Evolutionary conservation across 2,329 filamentous ascomycete species (phyloP), one percentile per base, ranked within the genome.

Genomic region (Phialophora tarda): DNA sequence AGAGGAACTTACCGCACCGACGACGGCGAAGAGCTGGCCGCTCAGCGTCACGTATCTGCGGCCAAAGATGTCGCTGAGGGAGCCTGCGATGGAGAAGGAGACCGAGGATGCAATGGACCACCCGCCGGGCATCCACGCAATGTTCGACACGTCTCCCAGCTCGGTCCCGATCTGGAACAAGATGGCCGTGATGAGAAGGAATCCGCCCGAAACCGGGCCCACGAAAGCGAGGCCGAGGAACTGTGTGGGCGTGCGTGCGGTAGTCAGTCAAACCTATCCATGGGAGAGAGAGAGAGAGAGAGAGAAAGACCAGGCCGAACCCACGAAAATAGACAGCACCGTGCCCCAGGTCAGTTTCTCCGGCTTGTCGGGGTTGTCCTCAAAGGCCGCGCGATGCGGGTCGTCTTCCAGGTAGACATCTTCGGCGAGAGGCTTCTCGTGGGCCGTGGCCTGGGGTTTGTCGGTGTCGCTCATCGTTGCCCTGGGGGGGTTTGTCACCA

Each of bases 311-410:
- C 2, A 57, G 2, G 30, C 21, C 5, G 4, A 54, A 54, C 59
- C 38, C 11, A 54, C 59, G 21, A 62, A 53, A 32, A 62, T 41
- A n/a, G 59, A 53, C 14, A 62, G 48, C n/a, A 62, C 32, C 7
- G 59, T 62, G 26, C 17, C 6, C 59, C 47, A 62, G n/a, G 59
- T 34, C 8, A 62, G 32, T 14, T 62, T 62, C 59, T 62, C 59
- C 24, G 59, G 48, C 14, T 23, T 26, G 28, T 62, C 59, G 32
- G 55, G 55, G 55, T 58, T 58, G 5, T 41, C n/a, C 17, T 58
- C 55, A n/a, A 58, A 21, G 12, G 55, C 55, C 2, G 59, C 59
- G 38, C 59, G 59, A 54, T 62, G 59, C 17, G 59, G 59, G 30
- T 62, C 59, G 32, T 53, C 59, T 24, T 53, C 44, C 23, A 63